Percentiles rank a stretch among this genome's conserved stretches.
Conservation (phyloP, 768 basidiomycete genomes). For the Galerina sulciceps region DNA sequence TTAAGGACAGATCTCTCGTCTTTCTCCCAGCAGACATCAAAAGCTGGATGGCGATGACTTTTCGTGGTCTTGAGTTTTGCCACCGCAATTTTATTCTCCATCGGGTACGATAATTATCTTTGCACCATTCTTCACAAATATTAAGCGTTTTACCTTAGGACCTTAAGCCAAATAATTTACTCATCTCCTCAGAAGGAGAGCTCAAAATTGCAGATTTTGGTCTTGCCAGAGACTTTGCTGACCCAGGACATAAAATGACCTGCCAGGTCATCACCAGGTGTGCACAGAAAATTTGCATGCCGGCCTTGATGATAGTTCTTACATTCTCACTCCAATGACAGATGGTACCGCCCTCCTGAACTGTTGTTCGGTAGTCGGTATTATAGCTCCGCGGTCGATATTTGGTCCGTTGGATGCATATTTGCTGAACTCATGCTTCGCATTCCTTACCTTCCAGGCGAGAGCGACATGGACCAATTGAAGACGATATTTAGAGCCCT, state of each 20-base stretch:
- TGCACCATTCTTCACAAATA: not conserved
- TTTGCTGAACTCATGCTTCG: slow-evolving; percentile 97
- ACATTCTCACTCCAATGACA: slow-evolving; percentile 31
- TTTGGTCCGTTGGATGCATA: slow-evolving; percentile 98
- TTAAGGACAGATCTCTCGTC: slow-evolving; percentile 90
- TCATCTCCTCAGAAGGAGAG: slow-evolving; percentile 87
- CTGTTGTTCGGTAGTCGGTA: slow-evolving; percentile 89
- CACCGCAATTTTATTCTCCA: slow-evolving; percentile 94
- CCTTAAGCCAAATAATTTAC: slow-evolving; percentile 97
- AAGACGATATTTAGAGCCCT: slow-evolving; percentile 94
- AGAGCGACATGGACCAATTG: slow-evolving; percentile 95
- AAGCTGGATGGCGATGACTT: slow-evolving; percentile 98
- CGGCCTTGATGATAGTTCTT: slow-evolving; percentile 3
- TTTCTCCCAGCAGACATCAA: slow-evolving; percentile 97
- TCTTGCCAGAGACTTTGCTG: slow-evolving; percentile 94
- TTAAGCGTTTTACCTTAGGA: slow-evolving; percentile 56
- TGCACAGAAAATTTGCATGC: slow-evolving; percentile 22
- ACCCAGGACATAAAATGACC: slow-evolving; percentile 96
- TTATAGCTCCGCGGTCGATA: slow-evolving; percentile 91
- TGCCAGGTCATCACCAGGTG: slow-evolving; percentile 97
- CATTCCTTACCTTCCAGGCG: slow-evolving; percentile 93
- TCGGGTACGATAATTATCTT: slow-evolving; percentile 56
- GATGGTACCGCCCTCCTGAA: slow-evolving; percentile 99
- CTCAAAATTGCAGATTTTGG: slow-evolving; percentile 99
- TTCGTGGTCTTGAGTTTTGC: slow-evolving; percentile 97